Evolutionary conservation across 164 flowering plant genomes (phyloP).

Genomic region (Chloranthus sessilifolius): DNA sequence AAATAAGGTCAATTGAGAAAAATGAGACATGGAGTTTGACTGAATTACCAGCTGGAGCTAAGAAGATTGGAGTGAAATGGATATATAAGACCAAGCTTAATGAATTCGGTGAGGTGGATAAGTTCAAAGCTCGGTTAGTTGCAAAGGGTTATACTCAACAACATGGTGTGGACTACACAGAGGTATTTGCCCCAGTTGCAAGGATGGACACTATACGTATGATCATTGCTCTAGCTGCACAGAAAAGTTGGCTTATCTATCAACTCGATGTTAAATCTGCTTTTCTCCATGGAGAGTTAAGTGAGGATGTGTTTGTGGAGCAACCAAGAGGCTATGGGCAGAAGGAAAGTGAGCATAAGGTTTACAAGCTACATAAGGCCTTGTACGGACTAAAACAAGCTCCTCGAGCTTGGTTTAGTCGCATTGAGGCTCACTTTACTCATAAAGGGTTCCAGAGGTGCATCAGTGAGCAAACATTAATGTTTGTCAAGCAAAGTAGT

Average conservation of each 20-base stretch:
- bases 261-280: no score
- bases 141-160: neutral
- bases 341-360: no score
- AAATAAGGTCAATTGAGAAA: constrained; percentile 2
- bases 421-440: neutral
- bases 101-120: no score
- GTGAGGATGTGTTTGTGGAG: no score
- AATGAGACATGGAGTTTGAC: neutral
- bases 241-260: constrained; percentile 4
- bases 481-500: no score
- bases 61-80: neutral
- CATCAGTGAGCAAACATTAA: neutral
- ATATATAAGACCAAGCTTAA: no score
- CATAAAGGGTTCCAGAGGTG: constrained; percentile 4
- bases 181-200: constrained; percentile 2
- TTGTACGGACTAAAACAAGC: no score
- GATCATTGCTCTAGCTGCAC: constrained; percentile 8
- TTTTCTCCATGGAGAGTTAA: no score
- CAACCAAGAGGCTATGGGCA: no score
- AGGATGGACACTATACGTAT: constrained; percentile 9
- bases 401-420: no score
- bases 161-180: neutral
- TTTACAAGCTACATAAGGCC: no score
- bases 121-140: neutral
- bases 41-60: neutral